These are phyloP conservation scores for Boletellus dicymbophilus DNA, from an alignment of 1,284 basidiomycete genomes.

Conservation along the genomic window DNA sequence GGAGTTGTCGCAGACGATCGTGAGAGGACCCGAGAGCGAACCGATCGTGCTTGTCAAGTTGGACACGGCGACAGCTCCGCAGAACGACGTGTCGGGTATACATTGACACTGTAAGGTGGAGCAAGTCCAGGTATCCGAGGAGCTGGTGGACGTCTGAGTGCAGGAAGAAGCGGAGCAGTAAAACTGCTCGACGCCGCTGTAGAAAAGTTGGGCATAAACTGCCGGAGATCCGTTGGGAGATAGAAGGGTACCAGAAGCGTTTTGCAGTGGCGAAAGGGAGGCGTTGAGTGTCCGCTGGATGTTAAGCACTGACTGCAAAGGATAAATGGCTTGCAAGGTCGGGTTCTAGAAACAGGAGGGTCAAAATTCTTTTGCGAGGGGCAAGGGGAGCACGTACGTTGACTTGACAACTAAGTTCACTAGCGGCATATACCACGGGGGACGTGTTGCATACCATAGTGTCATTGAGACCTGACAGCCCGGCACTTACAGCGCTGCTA, in stretches of 20 bases:
- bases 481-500: conserved; percentile 21
- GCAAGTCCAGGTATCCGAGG: conserved; percentile 61
- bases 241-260: conserved; percentile 37
- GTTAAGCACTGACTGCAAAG: conserved; percentile 67
- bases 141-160: conserved; percentile 52
- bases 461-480: conserved; percentile 44
- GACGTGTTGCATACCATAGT: conserved; percentile 66
- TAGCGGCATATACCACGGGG: conserved; percentile 62
- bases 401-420: conserved; percentile 77
- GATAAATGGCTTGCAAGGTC: conserved; percentile 75
- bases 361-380: background rate
- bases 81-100: conserved; percentile 68
- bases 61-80: conserved; percentile 51
- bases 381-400: conserved; percentile 48
- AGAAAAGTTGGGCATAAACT: conserved; percentile 77
- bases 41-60: conserved; percentile 65
- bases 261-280: conserved; percentile 65
- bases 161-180: conserved; percentile 76
- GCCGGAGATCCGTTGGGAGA: conserved; percentile 65
- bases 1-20: conserved; percentile 62
- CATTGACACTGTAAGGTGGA: conserved; percentile 75
- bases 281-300: conserved; percentile 76
- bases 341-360: conserved; percentile 56
- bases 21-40: conserved; percentile 58
- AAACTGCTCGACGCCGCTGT: conserved; percentile 85